Evolutionary conservation across 2,329 filamentous ascomycete genomes (phyloP).

Genomic region (Paramyrothecium sp.): DNA sequence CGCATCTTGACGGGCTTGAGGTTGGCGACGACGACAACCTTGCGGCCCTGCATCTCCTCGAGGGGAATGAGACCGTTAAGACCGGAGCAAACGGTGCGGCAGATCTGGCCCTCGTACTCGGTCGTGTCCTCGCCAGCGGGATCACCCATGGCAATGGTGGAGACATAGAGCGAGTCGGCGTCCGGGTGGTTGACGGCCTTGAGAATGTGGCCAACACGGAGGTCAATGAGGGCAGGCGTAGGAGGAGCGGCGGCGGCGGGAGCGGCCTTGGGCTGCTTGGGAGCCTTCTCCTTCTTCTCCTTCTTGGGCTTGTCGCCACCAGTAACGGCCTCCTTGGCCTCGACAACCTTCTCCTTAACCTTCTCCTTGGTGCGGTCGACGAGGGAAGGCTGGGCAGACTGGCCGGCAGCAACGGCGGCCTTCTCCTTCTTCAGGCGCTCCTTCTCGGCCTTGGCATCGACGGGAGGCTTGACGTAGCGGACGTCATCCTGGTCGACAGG

Average conservation of each 20-base stretch:
- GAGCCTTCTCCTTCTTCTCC: conserved; percentile 87
- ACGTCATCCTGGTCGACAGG: conserved; percentile 76
- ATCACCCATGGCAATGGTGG: conserved; percentile 93
- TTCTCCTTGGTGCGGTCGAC: conserved; percentile 62
- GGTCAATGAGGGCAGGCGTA: conserved; percentile 84
- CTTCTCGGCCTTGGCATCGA: conserved; percentile 93
- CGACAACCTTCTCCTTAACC: conserved; percentile 53
- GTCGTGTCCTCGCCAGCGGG: conserved; percentile 83
- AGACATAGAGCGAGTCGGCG: conserved; percentile 92
- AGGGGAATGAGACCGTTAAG: conserved; percentile 90
- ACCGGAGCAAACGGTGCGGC: conserved; percentile 94
- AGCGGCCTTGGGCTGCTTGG: conserved; percentile 69
- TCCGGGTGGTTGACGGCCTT: conserved; percentile 96
- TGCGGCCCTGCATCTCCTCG: conserved; percentile 94
- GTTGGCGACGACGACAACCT: conserved; percentile 94
- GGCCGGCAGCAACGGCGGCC: conserved; percentile 60
- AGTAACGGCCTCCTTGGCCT: conserved; percentile 38
- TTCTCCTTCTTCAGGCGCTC: conserved; percentile 97
- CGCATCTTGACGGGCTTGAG: conserved; percentile 99
- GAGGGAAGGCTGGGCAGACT: conserved; percentile 46
- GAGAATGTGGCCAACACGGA: conserved; percentile 95
- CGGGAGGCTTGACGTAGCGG: conserved; percentile 81
- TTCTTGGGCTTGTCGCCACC: conserved; percentile 59
- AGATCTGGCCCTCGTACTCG: conserved; percentile 87
- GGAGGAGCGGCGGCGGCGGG: conserved; percentile 70